These are phyloP conservation scores for Geranomyces michiganensis DNA, from an alignment of 192 early-diverging fungal genomes.

Conservation along the genomic window DNA sequence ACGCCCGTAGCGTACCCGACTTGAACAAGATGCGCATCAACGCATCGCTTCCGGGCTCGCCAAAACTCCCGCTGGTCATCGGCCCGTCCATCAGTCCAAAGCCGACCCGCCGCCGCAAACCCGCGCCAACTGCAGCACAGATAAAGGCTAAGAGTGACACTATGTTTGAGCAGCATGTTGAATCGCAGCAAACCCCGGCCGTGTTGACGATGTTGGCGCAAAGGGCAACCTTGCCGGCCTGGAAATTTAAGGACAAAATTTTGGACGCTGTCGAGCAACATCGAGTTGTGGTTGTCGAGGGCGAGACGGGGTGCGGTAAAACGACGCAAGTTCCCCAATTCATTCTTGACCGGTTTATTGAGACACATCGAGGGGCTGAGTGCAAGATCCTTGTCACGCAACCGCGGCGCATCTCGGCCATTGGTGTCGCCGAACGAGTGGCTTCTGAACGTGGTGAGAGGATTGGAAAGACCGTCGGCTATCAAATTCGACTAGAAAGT, in stretches of 20 bases:
- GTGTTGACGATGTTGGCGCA: slow-evolving; percentile 37
- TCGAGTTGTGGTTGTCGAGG: slow-evolving; percentile 45
- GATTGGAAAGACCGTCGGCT: slow-evolving; percentile 54
- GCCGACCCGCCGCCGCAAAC: not conserved
- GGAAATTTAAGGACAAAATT: slow-evolving; percentile 29
- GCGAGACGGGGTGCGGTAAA: slow-evolving; percentile 40
- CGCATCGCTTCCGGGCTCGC: not conserved
- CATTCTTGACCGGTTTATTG: slow-evolving; percentile 42
- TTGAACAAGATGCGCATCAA: not conserved
- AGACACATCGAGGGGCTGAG: slow-evolving; percentile 26
- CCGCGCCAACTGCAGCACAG: slow-evolving; percentile 15
- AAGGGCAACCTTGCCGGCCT: slow-evolving; percentile 41
- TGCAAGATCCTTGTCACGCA: slow-evolving; percentile 48
- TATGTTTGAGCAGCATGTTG: slow-evolving; percentile 14
- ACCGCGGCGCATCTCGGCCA: slow-evolving; percentile 52
- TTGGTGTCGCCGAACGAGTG: slow-evolving; percentile 63
- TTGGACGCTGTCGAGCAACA: slow-evolving; percentile 34
- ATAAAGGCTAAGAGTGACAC: slow-evolving; percentile 11
- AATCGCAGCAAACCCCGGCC: slow-evolving; percentile 13
- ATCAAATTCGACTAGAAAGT: slow-evolving; percentile 61
- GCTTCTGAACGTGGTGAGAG: slow-evolving; percentile 56
- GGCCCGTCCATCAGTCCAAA: slow-evolving; percentile 16
- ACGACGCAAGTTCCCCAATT: slow-evolving; percentile 49
- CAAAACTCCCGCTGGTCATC: slow-evolving; percentile 17
- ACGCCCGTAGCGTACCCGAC: not conserved